Conservation (phyloP, 768 basidiomycete genomes). For the Leccinum rimulosum region DNA sequence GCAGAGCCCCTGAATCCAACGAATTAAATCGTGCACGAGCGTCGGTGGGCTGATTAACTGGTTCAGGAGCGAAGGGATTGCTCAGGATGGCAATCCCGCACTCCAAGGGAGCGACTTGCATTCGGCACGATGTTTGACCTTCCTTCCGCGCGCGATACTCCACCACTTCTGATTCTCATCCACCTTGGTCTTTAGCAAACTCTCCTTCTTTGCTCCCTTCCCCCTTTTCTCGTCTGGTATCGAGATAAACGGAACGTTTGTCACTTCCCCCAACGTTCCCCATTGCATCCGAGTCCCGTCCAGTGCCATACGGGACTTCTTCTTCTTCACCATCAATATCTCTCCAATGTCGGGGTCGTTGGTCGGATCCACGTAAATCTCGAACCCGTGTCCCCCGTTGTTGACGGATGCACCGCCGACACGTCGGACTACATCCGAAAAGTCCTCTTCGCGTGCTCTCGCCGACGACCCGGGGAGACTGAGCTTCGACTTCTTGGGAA, state of each 20-base stretch:
- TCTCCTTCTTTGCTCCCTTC: constrained; percentile 36
- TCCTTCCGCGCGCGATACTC: constrained; percentile 74
- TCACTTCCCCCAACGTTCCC: constrained; percentile 60
- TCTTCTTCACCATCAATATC: constrained; percentile 76
- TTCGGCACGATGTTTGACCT: constrained; percentile 38
- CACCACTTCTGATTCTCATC: constrained; percentile 72
- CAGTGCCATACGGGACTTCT: constrained; percentile 60
- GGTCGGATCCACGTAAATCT: constrained; percentile 67
- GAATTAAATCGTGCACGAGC: constrained; percentile 62
- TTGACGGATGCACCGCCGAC: constrained; percentile 33
- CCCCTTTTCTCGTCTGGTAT: constrained; percentile 36
- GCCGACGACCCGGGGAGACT: constrained; percentile 37
- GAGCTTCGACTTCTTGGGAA: constrained; percentile 74
- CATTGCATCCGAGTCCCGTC: constrained; percentile 45
- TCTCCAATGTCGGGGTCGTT: constrained; percentile 66
- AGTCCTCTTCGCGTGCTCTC: constrained; percentile 41
- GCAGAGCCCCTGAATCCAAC: constrained; percentile 45
- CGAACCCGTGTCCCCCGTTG: constrained; percentile 50
- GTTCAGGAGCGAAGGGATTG: constrained; percentile 43
- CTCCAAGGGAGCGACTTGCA: constrained; percentile 11
- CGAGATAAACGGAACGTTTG: constrained; percentile 44
- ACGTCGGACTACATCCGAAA: constrained; percentile 59
- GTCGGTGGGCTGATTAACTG: constrained; percentile 30
- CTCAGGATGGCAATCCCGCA: constrained; percentile 4
- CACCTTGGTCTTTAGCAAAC: constrained; percentile 38